Conservation (phyloP, 202 grass and related monocot genomes). For the Panicum virgatum region DNA sequence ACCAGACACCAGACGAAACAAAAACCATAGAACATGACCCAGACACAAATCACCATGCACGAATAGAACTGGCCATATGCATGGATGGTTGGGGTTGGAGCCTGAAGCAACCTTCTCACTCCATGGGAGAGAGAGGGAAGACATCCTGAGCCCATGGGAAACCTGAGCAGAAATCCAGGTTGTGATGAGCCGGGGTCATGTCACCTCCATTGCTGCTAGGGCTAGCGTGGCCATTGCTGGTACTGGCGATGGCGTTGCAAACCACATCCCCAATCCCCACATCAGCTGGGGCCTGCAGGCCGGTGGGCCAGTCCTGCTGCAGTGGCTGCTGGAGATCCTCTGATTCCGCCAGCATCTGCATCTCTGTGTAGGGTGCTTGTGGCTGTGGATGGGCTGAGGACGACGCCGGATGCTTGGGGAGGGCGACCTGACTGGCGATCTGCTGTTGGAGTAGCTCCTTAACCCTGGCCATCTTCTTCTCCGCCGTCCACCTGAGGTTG, state of each 20-base stretch:
- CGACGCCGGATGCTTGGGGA: not conserved
- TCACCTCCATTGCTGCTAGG: not conserved
- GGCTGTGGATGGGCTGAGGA: not conserved
- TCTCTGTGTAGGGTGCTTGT: not conserved
- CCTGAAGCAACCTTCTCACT: not conserved
- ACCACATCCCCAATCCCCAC: not conserved
- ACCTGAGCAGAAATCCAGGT: not conserved
- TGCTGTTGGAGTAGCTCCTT: slow-evolving; percentile 26
- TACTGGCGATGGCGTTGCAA: not conserved
- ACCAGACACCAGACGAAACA: not conserved
- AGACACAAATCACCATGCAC: not conserved
- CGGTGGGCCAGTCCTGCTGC: not conserved
- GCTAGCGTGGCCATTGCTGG: not conserved
- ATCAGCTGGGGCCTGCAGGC: no score
- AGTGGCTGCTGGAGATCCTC: not conserved
- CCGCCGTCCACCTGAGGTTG: slow-evolving; percentile 6
- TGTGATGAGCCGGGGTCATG: not conserved
- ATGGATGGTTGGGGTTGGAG: not conserved
- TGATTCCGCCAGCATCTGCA: not conserved
- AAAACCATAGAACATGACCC: not conserved
- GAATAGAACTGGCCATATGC: not conserved
- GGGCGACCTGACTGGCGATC: not conserved
- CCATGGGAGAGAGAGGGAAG: not conserved
- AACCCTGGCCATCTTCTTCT: slow-evolving; percentile 25
- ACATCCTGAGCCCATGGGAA: not conserved